A percentile compares a stretch with the other conserved stretches of the same genome.
Evolutionary conservation across 345 rosid species (phyloP).

Genomic region (Noccaea caerulescens): DNA sequence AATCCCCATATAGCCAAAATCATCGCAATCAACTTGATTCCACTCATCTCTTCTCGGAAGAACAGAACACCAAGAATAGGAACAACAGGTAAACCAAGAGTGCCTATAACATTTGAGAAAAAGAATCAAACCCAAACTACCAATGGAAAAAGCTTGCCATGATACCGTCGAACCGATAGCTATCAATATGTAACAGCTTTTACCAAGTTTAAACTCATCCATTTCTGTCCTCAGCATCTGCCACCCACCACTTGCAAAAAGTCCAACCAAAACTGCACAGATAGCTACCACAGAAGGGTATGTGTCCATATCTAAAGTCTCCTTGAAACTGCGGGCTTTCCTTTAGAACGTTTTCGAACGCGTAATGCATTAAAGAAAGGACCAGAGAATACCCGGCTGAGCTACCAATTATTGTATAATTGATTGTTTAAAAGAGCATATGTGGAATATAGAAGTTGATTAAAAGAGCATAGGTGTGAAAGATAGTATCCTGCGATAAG

Average conservation of each 20-base stretch:
- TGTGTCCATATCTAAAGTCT: conserved; percentile 32
- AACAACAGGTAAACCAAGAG: conserved; percentile 36
- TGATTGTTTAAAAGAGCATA: too few relatives aligned
- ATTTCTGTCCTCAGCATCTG: conserved; percentile 21
- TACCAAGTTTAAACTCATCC: conserved; percentile 49
- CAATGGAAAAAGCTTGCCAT: conserved; percentile 39
- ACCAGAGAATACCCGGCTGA: conserved; percentile 23
- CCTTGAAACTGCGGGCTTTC: conserved; percentile 32
- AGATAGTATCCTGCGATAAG: too few relatives aligned
- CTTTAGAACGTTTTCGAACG: conserved; percentile 25
- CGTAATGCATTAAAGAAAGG: conserved; percentile 36
- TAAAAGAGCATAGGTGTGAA: too few relatives aligned
- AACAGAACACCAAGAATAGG: conserved; percentile 41
- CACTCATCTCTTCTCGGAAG: conserved; percentile 39
- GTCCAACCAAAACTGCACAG: conserved; percentile 26
- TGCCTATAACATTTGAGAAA: conserved; percentile 40
- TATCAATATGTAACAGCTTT: conserved; percentile 38
- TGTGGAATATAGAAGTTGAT: too few relatives aligned
- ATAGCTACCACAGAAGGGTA: conserved; percentile 33
- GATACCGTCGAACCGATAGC: background rate
- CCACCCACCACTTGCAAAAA: conserved; percentile 39
- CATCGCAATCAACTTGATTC: conserved; percentile 42
- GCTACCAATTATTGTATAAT: too few relatives aligned
- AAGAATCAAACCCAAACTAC: conserved; percentile 43
- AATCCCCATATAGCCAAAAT: conserved; percentile 43